Base-by-base conservation (phyloP, 2,329 filamentous ascomycete genomes). In the Ascochyta pisi region DNA sequence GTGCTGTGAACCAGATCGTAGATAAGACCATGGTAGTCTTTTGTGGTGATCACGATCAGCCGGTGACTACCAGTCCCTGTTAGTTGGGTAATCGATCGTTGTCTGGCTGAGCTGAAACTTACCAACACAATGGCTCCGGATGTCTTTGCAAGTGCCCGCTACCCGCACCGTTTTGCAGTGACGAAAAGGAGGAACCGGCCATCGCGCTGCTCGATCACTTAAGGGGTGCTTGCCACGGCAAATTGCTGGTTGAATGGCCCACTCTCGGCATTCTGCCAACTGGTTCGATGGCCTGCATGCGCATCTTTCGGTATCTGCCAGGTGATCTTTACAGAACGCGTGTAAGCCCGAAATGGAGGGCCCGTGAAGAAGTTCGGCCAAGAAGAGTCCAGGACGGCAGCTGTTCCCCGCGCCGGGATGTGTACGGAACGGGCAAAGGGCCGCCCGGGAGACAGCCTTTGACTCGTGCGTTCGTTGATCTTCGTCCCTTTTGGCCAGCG, bases 1-100 rank as follows among this genome's bases (percentile, higher is more conserved):
- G 34, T 19, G 64, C 58, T 23, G 66, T 54, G 33, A 71, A 29
- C 66, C 62, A 70, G 19, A 67, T 41, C 23, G 61, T 37, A 29
- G 58, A 50, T 37, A 57, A 61, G 19, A 54, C 44, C 60, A 64
- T 66, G 41, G n/a, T 60, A 43, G 41, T 46, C 16, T 38, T 10
- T 16, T 33, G 37, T 47, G 22, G 12, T 26, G 42, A 27, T 44
- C 23, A 26, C 15, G 48, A 56, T 56, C 53, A 56, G 38, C 46
- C 37, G 31, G 31, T 46, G 38, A 31, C 35, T 16, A 31, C 35
- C 27, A 41, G 10, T 12, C 24, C 24, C 38, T 22, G 33, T 56
- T 35, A 56, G 47, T 22, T 37, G 39, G 37, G 10, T 16, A 16
- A 42, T 39, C 47, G 47, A 51, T 56, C 35, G 6, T 35, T 31